phyloP scores from a whole-genome alignment of 1,284 basidiomycete genomes.

The Chiua sp. region DNA sequence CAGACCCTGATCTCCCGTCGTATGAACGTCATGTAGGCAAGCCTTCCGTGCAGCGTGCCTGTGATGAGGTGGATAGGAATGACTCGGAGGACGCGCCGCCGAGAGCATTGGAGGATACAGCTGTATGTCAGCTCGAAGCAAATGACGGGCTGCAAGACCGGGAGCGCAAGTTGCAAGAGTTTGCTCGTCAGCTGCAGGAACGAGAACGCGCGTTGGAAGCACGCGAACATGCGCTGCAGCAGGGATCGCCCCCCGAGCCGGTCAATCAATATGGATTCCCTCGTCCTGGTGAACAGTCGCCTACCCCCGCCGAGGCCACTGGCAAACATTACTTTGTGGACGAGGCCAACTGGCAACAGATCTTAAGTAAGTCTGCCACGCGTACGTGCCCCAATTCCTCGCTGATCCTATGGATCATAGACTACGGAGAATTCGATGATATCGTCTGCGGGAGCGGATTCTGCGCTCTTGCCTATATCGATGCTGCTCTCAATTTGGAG shows the following conservation, averaged over 20 bases:
- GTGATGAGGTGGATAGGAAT: no score
- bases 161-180: background rate
- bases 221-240: background rate
- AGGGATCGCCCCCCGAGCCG: background rate
- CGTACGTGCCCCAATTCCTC: background rate
- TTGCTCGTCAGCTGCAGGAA: background rate
- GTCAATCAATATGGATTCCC: slow-evolving; percentile 13
- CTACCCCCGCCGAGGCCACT: slow-evolving; percentile 5
- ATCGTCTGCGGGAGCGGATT: slow-evolving; percentile 14
- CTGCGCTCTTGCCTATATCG: slow-evolving; percentile 31
- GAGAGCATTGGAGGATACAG: no score
- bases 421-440: slow-evolving; percentile 13
- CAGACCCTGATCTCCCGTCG: background rate
- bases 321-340: slow-evolving; percentile 11
- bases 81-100: background rate
- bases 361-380: background rate
- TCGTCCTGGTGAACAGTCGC: background rate
- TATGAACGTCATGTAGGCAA: background rate
- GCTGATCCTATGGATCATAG: background rate
- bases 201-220: background rate
- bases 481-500: slow-evolving; percentile 22
- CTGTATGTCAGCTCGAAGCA: no score
- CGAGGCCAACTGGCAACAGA: slow-evolving; percentile 6
- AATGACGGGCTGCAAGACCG: background rate
- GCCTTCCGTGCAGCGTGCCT: background rate